Conservation (phyloP, 2,329 filamentous ascomycete genomes). For the Verticillium nubilum region DNA sequence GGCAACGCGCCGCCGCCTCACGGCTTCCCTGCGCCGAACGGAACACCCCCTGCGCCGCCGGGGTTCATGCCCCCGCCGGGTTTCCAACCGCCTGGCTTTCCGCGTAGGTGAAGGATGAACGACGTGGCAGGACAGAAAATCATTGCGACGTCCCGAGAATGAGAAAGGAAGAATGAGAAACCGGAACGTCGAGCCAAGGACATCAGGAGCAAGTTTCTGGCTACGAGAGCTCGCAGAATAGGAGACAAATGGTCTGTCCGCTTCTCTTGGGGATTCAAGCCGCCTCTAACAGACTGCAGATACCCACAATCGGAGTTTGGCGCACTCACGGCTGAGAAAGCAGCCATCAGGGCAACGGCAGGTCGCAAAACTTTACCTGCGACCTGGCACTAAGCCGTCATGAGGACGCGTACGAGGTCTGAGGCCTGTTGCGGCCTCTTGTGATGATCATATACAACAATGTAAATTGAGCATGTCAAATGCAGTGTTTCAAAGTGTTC, state of each 20-base stretch:
- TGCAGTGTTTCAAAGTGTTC: neutral
- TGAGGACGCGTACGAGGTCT: too few species aligned
- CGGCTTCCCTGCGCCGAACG: slow-evolving; percentile 28
- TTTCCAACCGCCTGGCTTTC: slow-evolving; percentile 23
- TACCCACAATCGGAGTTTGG: neutral
- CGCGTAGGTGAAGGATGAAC: slow-evolving; percentile 21
- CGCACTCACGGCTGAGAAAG: neutral
- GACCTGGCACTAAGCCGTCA: too few species aligned
- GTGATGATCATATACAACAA: neutral
- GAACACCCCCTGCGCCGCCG: slow-evolving; percentile 25
- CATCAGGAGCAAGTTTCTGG: too few species aligned
- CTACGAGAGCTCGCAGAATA: neutral
- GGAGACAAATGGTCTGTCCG: slow-evolving; percentile 1
- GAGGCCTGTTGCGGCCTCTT: too few species aligned
- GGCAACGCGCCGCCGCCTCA: slow-evolving; percentile 30
- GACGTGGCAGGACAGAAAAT: neutral
- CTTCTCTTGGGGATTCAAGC: neutral
- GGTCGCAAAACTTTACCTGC: neutral
- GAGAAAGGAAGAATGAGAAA: neutral
- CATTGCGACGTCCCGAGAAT: neutral
- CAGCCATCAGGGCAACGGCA: neutral
- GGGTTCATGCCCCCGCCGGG: slow-evolving; percentile 42
- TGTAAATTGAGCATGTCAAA: neutral
- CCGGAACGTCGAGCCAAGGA: too few species aligned
- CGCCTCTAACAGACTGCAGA: slow-evolving; percentile 1